Base-by-base conservation (phyloP, 768 basidiomycete species). In the Artomyces pyxidatus region DNA sequence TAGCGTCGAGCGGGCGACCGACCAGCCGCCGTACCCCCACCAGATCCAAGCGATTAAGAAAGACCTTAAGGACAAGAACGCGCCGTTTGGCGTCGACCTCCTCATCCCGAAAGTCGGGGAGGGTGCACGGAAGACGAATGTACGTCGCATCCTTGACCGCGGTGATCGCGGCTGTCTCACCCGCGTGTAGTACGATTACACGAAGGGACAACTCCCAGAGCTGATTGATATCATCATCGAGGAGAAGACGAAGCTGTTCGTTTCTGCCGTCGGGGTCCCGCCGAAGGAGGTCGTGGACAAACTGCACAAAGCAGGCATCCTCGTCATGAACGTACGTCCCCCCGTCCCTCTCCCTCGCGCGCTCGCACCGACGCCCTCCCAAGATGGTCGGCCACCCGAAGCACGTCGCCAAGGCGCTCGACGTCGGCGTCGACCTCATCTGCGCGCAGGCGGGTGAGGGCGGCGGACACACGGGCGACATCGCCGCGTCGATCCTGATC, bases 301-400 rank as follows among this genome's bases (percentile, higher is more conserved):
- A 56, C 72, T 96, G 37, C 93, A 96, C 69, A 68, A 78, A 58
- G 88, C 88, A 11, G 85, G 88, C 12, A 92, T 95, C 53, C 76
- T 82, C 30, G 74, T 93, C 58, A 93, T 92, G 89, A 93, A 94
- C 54, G 80, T 81, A 58, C 58, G 73, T 60, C 32, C 38, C 17
- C 42, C 37, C 26, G n/a, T 14, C 37, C 12, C 8, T 8, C 7
- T 14, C 12, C 16, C n/a, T 10, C 3, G 8, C 14, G 16, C 26
- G 6, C 7, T 5, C 14, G 4, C 16, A 17, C 6, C 16, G 28
- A 26, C 14, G 28, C 21, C 21, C 5, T 1, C 19, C 6, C 10
- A 11, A 78, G 74, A 92, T 91, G 88, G 85, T 95, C 50, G 93
- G 93, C n/a, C 88, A 92, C 61, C 91, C 92, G 11, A 95, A 92